phyloP scores from a whole-genome alignment of 148 eudicot species.

The Bassia scoparia region DNA sequence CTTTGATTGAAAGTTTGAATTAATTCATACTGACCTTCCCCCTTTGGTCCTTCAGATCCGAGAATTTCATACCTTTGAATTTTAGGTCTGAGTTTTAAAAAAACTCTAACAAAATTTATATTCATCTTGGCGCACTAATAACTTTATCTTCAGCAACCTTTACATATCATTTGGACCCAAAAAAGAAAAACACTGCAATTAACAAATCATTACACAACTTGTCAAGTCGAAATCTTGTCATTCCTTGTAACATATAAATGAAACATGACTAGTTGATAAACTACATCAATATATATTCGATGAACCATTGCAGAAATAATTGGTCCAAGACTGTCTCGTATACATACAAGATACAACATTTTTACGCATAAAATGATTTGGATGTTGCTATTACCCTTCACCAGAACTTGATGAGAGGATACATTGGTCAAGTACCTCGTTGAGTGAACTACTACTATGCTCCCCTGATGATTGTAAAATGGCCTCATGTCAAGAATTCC shows the following conservation, averaged over 20 bases:
- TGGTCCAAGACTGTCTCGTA: background rate
- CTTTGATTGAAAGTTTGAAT: no score
- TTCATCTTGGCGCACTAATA: no score
- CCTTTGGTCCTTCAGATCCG: no score
- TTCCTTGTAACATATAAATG: background rate
- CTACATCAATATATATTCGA: background rate
- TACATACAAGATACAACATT: background rate
- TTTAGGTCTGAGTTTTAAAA: no score
- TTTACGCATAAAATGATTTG: background rate
- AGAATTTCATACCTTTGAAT: no score
- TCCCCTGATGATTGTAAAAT: background rate
- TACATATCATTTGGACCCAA: background rate
- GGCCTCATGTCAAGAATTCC: background rate
- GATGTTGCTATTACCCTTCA: background rate
- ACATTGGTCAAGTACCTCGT: background rate
- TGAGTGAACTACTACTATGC: background rate
- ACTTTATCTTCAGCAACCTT: slow-evolving; percentile 1
- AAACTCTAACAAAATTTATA: no score
- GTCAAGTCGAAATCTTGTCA: background rate
- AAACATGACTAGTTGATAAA: background rate
- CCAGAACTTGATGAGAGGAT: background rate
- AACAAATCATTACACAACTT: background rate
- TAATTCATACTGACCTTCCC: no score
- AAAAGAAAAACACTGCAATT: no score
- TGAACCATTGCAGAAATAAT: background rate